Percentiles rank a stretch among this genome's conserved stretches.
phyloP scores from a whole-genome alignment of 2,329 filamentous ascomycete genomes.

The Emergomyces africanus region DNA sequence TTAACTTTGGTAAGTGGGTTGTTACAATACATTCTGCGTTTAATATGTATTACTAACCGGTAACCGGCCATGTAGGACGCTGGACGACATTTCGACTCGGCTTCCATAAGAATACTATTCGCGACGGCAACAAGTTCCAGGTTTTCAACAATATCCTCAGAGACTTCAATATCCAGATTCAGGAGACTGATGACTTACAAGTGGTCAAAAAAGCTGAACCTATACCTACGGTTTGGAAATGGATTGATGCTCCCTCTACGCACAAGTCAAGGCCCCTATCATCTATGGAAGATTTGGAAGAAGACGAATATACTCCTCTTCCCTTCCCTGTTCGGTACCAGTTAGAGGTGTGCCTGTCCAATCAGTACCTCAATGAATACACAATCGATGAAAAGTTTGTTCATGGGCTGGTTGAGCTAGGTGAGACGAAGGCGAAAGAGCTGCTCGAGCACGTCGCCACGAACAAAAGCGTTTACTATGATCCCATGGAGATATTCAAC shows the following conservation, averaged over 20 bases:
- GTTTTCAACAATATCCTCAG: constrained; percentile 43
- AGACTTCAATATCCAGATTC: constrained; percentile 58
- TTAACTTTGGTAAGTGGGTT: constrained; percentile 43
- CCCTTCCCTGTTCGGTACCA: constrained; percentile 72
- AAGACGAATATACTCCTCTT: constrained; percentile 33
- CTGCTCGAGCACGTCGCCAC: constrained; percentile 65
- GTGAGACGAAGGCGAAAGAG: constrained; percentile 43
- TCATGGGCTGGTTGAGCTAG: constrained; percentile 41
- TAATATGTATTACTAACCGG: neutral
- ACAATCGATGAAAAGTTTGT: constrained; percentile 58
- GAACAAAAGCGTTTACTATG: constrained; percentile 45
- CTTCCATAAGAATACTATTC: constrained; percentile 24
- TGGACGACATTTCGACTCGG: constrained; percentile 49
- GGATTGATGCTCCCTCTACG: constrained; percentile 25
- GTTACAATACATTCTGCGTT: neutral
- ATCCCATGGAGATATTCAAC: constrained; percentile 64
- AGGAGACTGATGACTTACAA: constrained; percentile 32
- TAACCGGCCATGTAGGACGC: constrained; percentile 37
- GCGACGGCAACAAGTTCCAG: constrained; percentile 24
- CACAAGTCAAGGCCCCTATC: constrained; percentile 17
- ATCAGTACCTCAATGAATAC: constrained; percentile 62
- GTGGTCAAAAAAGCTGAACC: constrained; percentile 8
- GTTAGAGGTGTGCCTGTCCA: constrained; percentile 84
- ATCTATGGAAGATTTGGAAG: constrained; percentile 24
- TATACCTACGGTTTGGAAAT: constrained; percentile 22